These are phyloP conservation scores for Debaryomyces psychrophilus DNA, from an alignment of 1,139 yeast species.

Conservation along the genomic window DNA sequence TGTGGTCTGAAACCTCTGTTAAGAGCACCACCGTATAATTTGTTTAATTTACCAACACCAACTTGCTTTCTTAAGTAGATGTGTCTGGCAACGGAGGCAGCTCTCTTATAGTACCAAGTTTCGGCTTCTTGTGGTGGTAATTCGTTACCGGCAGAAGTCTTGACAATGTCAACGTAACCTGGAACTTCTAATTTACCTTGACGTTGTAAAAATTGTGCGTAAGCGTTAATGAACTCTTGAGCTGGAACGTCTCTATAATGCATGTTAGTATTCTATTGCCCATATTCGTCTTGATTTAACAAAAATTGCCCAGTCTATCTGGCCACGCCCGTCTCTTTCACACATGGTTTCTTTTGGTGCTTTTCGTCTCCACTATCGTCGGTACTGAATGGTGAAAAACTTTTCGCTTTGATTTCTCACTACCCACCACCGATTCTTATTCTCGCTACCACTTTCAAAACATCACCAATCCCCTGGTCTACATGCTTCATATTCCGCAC, in stretches of 20 bases:
- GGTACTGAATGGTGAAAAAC: conserved; percentile 1
- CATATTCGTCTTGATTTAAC: background rate
- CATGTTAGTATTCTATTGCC: conserved; percentile 37
- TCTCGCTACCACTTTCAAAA: background rate
- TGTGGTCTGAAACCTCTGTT: conserved; percentile 99
- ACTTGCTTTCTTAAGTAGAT: conserved; percentile 99
- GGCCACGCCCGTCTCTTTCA: background rate
- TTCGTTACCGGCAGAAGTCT: conserved; percentile 99
- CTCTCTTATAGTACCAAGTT: conserved; percentile 99
- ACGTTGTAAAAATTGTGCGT: conserved; percentile 99
- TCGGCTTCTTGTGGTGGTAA: conserved; percentile 99
- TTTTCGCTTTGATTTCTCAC: background rate
- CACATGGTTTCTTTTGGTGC: background rate
- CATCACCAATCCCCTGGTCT: background rate
- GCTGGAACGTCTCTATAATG: conserved; percentile 96
- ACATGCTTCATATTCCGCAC: background rate
- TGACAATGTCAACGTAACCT: conserved; percentile 99
- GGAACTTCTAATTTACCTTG: conserved; percentile 99
- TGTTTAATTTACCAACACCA: conserved; percentile 99
- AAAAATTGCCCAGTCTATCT: conserved; percentile 2
- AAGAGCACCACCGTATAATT: conserved; percentile 98
- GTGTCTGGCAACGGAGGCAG: conserved; percentile 99
- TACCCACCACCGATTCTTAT: background rate
- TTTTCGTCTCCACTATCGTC: background rate
- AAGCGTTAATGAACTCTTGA: conserved; percentile 99